Evolutionary conservation across 2,329 filamentous ascomycete species (phyloP).

Genomic region (Cryphonectria carpinicola): DNA sequence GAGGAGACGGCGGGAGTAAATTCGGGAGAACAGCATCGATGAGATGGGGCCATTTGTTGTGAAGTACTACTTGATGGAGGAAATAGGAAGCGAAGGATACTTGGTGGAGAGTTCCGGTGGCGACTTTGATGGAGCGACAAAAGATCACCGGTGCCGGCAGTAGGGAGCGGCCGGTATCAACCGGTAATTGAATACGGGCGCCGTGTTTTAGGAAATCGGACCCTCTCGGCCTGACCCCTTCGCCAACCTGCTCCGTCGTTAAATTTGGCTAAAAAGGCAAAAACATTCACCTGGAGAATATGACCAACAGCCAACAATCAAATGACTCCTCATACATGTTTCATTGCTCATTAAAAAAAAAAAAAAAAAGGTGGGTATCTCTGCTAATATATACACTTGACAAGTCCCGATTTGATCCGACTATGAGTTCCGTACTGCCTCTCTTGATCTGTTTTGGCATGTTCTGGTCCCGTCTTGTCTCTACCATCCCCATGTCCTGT

Average conservation of each 20-base stretch:
- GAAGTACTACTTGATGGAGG: neutral
- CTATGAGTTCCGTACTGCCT: neutral
- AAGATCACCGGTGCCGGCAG: neutral
- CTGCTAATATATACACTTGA: conserved; percentile 2
- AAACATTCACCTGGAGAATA: neutral
- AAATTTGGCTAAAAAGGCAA: no score
- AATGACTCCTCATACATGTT: neutral
- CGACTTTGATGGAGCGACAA: neutral
- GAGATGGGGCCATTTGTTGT: neutral
- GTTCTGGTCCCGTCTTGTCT: no score
- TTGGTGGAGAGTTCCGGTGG: neutral
- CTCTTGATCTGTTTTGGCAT: no score
- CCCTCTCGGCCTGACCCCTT: neutral
- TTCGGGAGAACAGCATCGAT: neutral
- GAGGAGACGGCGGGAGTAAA: neutral
- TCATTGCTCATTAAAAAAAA: conserved; percentile 25
- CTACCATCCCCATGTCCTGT: conserved; percentile 94
- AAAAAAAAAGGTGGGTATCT: conserved; percentile 29
- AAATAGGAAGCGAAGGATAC: neutral
- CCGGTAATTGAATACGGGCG: neutral
- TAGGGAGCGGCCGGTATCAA: neutral
- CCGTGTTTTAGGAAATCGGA: neutral
- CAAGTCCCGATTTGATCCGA: neutral
- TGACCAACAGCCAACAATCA: neutral
- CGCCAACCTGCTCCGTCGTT: neutral